Percentiles rank a stretch among this genome's conserved stretches.
Conservation (phyloP, 2,329 filamentous ascomycete species). For the Aspergillus awamori region DNA sequence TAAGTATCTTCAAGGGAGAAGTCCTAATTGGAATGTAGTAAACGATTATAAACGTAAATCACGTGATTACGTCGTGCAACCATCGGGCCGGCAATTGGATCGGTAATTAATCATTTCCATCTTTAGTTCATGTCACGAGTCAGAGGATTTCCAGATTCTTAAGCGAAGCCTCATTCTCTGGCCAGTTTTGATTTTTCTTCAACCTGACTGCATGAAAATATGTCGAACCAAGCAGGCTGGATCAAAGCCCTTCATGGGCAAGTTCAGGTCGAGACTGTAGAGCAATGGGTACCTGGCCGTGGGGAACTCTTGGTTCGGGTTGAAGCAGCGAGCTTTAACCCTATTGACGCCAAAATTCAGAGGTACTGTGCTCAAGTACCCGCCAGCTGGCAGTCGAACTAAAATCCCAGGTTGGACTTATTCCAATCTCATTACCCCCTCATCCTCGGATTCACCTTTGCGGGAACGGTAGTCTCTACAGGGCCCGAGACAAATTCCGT, state of each 20-base stretch:
- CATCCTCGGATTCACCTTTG: conserved; percentile 22
- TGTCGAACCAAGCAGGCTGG: conserved; percentile 4
- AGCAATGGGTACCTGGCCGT: not conserved
- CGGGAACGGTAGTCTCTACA: conserved; percentile 18
- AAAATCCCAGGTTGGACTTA: not conserved
- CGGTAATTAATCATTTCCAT: too few species aligned
- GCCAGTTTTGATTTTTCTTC: too few species aligned
- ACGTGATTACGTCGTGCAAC: too few species aligned
- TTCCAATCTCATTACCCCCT: conserved; percentile 12
- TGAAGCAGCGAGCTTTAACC: conserved; percentile 21
- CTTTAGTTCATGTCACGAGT: too few species aligned
- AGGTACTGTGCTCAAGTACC: conserved; percentile 8
- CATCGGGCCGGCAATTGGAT: too few species aligned
- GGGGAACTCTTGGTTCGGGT: conserved; percentile 19
- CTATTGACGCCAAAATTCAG: conserved; percentile 25
- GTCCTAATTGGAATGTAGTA: too few species aligned
- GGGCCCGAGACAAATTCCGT: conserved; percentile 16
- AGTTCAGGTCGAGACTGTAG: not conserved
- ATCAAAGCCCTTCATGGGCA: not conserved
- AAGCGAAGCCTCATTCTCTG: too few species aligned
- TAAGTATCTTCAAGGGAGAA: too few species aligned
- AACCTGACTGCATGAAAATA: not conserved
- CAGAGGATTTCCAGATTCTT: too few species aligned
- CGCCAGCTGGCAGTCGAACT: not conserved
- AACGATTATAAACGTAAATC: too few species aligned